Evolutionary conservation across 805 yeast genomes (phyloP), one percentile per base, ranked within the genome.

Genomic region (Monosporozyma yasuniensis): DNA sequence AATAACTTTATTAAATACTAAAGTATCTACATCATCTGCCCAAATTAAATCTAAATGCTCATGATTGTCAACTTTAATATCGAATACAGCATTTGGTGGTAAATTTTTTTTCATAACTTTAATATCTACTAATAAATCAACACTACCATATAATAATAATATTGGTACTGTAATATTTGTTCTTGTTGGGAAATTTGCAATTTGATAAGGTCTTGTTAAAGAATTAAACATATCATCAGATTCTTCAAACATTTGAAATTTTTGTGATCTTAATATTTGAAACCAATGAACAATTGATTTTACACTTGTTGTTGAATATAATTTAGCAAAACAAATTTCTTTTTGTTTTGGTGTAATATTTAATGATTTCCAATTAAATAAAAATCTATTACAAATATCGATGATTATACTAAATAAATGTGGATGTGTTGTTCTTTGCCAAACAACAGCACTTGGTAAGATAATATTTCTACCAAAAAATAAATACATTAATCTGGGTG

Each of bases 221-320:
- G 71, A 58, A 42, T 66, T 66, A n/a, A 72, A 64, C 38, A 69
- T 54, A n/a, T 69, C 66, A 28, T 64, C 67, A 23, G 65, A 63
- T 54, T 87, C 96, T 60, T 86, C 93, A 67, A 81, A 91, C 96
- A 93, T 84, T 65, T 90, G 96, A 65, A 91, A 90, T 45, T 78
- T 75, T 44, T 78, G 79, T 6, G 84, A 74, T 47, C 83, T 74
- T 53, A 91, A 86, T 48, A 91, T 90, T 67, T 88, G 96, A 60
- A 88, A 87, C 96, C 96, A 88, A 67, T 88, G 96, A n/a, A 89
- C 97, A 43, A 88, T 89, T 9, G 86, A 79, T 66, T 90, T 91
- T 23, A 90, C 98, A 2, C 90, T 81, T 0, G 98, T 88, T 21
- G 95, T 84, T 1, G 96, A 86, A 68, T 90, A 91, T 49, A 91